Evolutionary conservation across 345 rosid genomes (phyloP).

Genomic region (Excoecaria cochinchinensis): DNA sequence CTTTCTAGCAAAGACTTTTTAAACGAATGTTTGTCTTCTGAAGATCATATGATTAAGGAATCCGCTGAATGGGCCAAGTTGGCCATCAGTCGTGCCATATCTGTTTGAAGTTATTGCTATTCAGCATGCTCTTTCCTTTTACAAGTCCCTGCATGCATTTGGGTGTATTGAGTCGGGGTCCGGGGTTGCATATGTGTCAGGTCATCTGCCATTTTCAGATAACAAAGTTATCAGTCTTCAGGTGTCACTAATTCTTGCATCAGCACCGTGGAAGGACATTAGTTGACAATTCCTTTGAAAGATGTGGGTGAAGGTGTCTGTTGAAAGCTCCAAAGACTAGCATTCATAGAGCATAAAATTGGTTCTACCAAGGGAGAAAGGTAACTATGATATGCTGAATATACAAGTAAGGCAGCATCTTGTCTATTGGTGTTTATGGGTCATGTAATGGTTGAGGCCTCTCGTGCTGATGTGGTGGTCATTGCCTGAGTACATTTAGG

Average conservation of each 20-base stretch:
- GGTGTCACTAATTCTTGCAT: conserved; percentile 47
- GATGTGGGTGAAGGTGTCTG: conserved; percentile 16
- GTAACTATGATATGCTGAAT: not conserved
- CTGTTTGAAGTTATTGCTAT: conserved; percentile 51
- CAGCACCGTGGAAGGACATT: conserved; percentile 40
- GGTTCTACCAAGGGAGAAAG: conserved; percentile 9
- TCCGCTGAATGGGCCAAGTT: conserved; percentile 77
- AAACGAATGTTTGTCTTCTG: conserved; percentile 70
- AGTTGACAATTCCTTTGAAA: conserved; percentile 4
- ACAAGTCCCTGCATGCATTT: conserved; percentile 52
- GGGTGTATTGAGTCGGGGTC: conserved; percentile 50
- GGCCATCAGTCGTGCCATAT: conserved; percentile 71
- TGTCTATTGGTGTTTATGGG: conserved; percentile 2
- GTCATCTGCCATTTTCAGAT: conserved; percentile 44
- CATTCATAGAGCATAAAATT: conserved; percentile 13
- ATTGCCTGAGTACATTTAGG: conserved; percentile 7
- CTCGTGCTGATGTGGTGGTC: conserved; percentile 3
- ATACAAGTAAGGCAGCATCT: conserved; percentile 15
- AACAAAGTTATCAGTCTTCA: conserved; percentile 34
- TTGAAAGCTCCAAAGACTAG: conserved; percentile 11
- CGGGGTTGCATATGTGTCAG: conserved; percentile 42
- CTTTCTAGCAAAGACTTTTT: conserved; percentile 68
- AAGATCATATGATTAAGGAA: conserved; percentile 70
- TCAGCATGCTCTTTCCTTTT: conserved; percentile 26
- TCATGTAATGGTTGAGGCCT: not conserved